Base-by-base conservation (phyloP, 345 rosid genomes). In the Jatropha curcas region DNA sequence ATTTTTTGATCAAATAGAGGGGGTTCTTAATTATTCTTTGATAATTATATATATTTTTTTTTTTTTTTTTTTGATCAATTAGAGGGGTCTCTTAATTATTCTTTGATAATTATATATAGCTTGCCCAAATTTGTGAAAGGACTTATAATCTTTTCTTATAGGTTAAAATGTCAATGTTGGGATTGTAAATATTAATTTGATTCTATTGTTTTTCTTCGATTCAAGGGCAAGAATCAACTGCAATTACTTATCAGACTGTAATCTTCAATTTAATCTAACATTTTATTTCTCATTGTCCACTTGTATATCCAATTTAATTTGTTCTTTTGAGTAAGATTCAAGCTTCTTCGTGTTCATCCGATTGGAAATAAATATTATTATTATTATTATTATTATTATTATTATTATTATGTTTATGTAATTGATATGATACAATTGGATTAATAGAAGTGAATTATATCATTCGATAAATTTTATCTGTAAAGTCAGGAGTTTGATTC, bases 21-120 rank as follows among this genome's bases (percentile, higher is more conserved):
- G 22, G 43, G 9, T 52, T 68, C 52, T n/a, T n/a, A n/a, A n/a
- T n/a, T 25, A 65, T 65, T 22, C 51, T 37, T 65, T 45, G 56
- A 65, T 30, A 7, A 27, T 28, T 46, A 65, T n/a, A 45, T 46
- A 27, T 7, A 45, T n/a, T n/a, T n/a, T n/a, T n/a, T 39, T 27
- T 50, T 65, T 27, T 7, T 41, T 28, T 50, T 59, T 60, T 33
- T 48, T n/a, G 4, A 56, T 61, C 28, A 19, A 35, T 39, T n/a
- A n/a, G n/a, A 41, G 11, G 31, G 22, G 43, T 4, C 52, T 68
- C 52, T n/a, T n/a, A n/a, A n/a, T n/a, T 25, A 65, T 65, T 22
- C 51, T 37, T 65, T 45, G 56, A 65, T 30, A 7, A 27, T 28
- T 46, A 65, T n/a, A 45, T 46, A 27, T 7, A 45, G 56, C 12